Base-by-base conservation (phyloP, 179 eudicot species). In the Corrigiola litoralis region DNA sequence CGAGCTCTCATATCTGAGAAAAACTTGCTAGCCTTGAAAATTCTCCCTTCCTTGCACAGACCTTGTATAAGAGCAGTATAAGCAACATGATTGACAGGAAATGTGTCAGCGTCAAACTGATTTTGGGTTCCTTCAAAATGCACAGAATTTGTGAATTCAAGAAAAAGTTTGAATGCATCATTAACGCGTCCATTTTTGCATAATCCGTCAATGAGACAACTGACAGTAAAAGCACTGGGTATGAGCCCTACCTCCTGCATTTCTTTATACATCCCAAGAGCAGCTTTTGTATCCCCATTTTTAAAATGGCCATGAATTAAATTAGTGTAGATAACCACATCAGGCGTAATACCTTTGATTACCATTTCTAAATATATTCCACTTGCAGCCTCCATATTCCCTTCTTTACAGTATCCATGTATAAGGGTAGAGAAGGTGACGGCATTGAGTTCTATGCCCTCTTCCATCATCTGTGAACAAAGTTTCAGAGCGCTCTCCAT, bases 221-320 rank as follows among this genome's bases (percentile, higher is more conserved):
- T 77, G 70, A 80, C 32, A 13, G 95, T 87, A 72, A 77, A 79
- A 48, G 60, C 90, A 75, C 87, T 90, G n/a, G 92, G 87, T 41
- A 48, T 31, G 13, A 90, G 24, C 25, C 92, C 88, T 25, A 66
- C 67, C 68, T 84, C 87, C 41, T 70, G 67, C 95, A 90, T 92
- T 78, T 87, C 88, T 79, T 76, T 85, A 47, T 90, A 71, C 69
- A 90, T 56, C 37, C 63, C 60, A 70, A 87, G 81, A 66, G 95
- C 98, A 68, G 75, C 76, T 58, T 80, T 71, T 4, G 73, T 58
- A 64, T 90, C 76, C 65, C 71, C 69, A 52, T 56, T 78, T 76
- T 84, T 85, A 46, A 84, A 87, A 73, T 85, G 84, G 49, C 95
- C 98, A 77, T 84, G 73, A 17, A 90, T 90, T 72, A 92, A 67